phyloP scores from a whole-genome alignment of 2,329 filamentous ascomycete species.

The Botrytis paeoniae region DNA sequence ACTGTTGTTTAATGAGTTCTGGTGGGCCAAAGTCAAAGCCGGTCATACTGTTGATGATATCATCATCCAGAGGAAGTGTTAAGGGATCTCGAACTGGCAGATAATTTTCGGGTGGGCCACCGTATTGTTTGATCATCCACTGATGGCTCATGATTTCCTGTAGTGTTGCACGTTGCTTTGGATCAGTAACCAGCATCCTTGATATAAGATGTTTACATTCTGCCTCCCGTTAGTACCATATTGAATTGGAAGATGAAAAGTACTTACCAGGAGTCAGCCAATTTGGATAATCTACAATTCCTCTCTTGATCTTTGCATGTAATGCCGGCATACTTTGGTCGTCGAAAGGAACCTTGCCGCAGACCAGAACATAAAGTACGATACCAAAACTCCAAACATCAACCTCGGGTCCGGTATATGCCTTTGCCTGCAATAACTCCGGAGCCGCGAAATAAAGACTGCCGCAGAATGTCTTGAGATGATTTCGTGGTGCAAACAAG shows the following conservation, averaged over 20 bases:
- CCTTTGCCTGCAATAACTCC: constrained; percentile 86
- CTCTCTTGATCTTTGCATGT: constrained; percentile 98
- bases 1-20: constrained; percentile 76
- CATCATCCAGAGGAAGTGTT: constrained; percentile 76
- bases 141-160: constrained; percentile 91
- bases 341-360: constrained; percentile 96
- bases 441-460: constrained; percentile 97
- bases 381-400: constrained; percentile 99
- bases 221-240: constrained; percentile 41
- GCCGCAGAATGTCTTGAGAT: constrained; percentile 95
- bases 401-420: constrained; percentile 94
- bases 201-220: constrained; percentile 93
- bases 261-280: constrained; percentile 83
- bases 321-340: constrained; percentile 98
- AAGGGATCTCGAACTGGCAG: constrained; percentile 80
- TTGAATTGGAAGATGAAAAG: neutral
- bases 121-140: constrained; percentile 94
- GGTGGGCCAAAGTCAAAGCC: constrained; percentile 94
- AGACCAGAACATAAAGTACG: constrained; percentile 93
- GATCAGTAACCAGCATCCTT: constrained; percentile 93
- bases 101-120: constrained; percentile 81
- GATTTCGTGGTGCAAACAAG: constrained; percentile 78
- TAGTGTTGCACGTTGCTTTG: constrained; percentile 79
- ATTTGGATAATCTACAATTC: constrained; percentile 88
- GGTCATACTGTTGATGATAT: constrained; percentile 89